Evolutionary conservation across 768 basidiomycete genomes (phyloP).

Genomic region (Xerocomellus dryophilus): DNA sequence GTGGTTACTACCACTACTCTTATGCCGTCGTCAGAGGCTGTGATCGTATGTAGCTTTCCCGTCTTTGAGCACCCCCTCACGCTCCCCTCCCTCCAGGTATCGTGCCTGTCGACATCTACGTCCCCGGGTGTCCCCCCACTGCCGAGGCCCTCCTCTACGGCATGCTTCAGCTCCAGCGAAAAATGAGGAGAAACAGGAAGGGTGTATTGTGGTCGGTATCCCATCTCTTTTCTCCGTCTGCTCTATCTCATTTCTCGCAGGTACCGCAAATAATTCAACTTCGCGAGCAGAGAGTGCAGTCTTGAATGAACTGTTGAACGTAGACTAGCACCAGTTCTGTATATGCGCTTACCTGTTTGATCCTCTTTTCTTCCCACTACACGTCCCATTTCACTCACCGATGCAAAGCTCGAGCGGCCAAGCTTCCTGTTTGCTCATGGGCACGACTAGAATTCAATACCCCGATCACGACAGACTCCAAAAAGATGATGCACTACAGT

Average conservation of each 20-base stretch:
- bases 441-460: neutral
- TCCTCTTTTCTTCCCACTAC: neutral
- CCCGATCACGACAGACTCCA: neutral
- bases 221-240: too few relatives aligned
- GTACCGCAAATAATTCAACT: slow-evolving; percentile 27
- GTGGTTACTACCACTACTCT: slow-evolving; percentile 96
- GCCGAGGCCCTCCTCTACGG: slow-evolving; percentile 98
- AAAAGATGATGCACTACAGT: neutral
- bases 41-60: slow-evolving; percentile 65
- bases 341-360: slow-evolving; percentile 13
- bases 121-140: slow-evolving; percentile 91
- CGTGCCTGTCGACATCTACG: slow-evolving; percentile 97
- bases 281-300: neutral
- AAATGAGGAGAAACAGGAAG: slow-evolving; percentile 89
- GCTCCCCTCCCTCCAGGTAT: slow-evolving; percentile 56
- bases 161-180: slow-evolving; percentile 94
- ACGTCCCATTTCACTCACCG: slow-evolving; percentile 1
- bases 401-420: neutral
- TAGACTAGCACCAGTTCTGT: slow-evolving; percentile 28
- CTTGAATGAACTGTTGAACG: slow-evolving; percentile 9
- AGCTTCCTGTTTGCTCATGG: neutral
- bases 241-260: slow-evolving; percentile 10
- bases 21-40: slow-evolving; percentile 99
- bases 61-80: slow-evolving; percentile 10
- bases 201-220: slow-evolving; percentile 74